Evolutionary conservation across 345 rosid species (phyloP).

Genomic region (Draba incana): DNA sequence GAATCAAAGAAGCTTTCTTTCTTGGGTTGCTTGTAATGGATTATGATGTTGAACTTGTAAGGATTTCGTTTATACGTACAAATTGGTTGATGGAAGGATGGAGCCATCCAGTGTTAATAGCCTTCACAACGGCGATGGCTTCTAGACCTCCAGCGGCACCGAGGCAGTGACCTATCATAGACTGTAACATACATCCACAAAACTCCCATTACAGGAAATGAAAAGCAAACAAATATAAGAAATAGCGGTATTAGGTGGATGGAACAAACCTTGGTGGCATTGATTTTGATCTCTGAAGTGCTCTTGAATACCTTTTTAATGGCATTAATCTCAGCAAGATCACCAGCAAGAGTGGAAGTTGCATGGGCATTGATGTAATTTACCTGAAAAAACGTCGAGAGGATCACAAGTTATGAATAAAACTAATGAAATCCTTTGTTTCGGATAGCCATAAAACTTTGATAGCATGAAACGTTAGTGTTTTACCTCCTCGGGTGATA

Average conservation of each 20-base stretch:
- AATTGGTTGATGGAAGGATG: slow-evolving; percentile 95
- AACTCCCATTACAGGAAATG: slow-evolving; percentile 5
- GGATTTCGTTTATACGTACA: slow-evolving; percentile 50
- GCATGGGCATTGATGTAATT: slow-evolving; percentile 98
- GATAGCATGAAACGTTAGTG: background rate
- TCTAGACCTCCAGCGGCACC: slow-evolving; percentile 99
- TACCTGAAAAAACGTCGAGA: slow-evolving; percentile 54
- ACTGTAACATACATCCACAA: slow-evolving; percentile 49
- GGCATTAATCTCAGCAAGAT: slow-evolving; percentile 97
- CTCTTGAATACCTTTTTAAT: slow-evolving; percentile 90
- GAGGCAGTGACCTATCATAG: slow-evolving; percentile 99
- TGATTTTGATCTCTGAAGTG: slow-evolving; percentile 83
- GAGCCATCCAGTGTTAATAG: slow-evolving; percentile 92
- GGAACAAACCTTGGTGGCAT: slow-evolving; percentile 84
- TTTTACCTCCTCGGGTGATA: slow-evolving; percentile 91
- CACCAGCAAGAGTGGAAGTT: slow-evolving; percentile 97
- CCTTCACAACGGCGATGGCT: slow-evolving; percentile 91
- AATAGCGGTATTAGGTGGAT: slow-evolving; percentile 6
- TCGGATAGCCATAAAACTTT: slow-evolving; percentile 1
- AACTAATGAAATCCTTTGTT: background rate
- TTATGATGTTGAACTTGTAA: background rate
- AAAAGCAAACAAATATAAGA: slow-evolving; percentile 11
- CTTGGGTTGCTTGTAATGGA: background rate
- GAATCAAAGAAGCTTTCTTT: background rate
- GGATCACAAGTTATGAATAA: background rate